Evolutionary conservation across 2,329 filamentous ascomycete species (phyloP).

Genomic region (Curvularia spicifera): DNA sequence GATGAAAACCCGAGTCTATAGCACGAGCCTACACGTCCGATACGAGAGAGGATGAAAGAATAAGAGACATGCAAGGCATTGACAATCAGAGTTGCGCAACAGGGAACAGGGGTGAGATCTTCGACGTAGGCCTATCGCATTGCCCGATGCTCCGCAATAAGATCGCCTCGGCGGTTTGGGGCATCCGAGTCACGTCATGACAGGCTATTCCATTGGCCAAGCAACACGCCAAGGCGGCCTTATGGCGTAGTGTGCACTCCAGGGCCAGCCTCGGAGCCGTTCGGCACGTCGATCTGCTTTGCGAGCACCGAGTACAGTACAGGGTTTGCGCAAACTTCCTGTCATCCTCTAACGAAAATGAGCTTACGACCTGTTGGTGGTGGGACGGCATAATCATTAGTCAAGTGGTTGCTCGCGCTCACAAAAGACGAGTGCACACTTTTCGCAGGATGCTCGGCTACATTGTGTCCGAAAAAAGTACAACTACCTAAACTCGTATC

Average conservation of each 20-base stretch:
- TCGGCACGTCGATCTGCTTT: conserved; percentile 1
- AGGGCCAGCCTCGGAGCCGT: not conserved
- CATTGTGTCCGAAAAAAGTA: no score
- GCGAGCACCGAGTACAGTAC: not conserved
- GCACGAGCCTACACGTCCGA: not conserved
- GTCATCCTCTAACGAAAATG: not conserved
- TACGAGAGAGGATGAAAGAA: conserved; percentile 1
- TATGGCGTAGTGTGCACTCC: not conserved
- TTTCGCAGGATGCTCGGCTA: no score
- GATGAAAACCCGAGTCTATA: not conserved
- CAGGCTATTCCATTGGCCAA: not conserved
- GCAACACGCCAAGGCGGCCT: not conserved
- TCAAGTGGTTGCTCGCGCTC: no score
- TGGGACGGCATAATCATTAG: not conserved
- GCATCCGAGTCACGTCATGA: conserved; percentile 1
- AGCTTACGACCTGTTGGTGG: not conserved
- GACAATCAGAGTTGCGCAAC: not conserved
- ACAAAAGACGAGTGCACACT: no score
- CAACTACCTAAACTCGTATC: no score
- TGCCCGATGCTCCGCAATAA: conserved; percentile 24
- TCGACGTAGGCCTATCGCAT: not conserved
- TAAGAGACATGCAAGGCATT: not conserved
- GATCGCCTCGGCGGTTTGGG: not conserved
- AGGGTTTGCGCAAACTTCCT: not conserved
- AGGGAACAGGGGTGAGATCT: conserved; percentile 1